These are phyloP conservation scores for Withania somnifera DNA, from an alignment of 305 asterid species.

Conservation along the genomic window DNA sequence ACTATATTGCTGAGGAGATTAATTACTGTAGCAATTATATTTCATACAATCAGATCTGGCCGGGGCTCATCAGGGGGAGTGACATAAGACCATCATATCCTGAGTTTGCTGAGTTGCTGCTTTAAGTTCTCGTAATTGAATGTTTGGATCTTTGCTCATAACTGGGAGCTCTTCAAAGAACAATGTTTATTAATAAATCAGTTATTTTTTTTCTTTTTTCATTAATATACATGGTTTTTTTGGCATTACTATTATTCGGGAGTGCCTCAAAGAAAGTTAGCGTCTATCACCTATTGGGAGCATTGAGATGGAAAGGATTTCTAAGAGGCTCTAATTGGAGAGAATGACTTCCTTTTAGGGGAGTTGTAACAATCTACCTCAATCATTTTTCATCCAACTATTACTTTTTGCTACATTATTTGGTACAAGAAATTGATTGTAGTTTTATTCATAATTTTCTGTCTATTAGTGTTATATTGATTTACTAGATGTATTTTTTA, in stretches of 20 bases:
- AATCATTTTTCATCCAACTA: background rate
- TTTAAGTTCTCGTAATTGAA: background rate
- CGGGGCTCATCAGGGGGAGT: background rate
- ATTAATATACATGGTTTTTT: background rate
- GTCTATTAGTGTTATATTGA: background rate
- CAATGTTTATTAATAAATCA: background rate
- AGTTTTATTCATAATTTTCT: background rate
- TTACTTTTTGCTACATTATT: background rate
- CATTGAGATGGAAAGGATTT: background rate
- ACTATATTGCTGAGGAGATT: constrained; percentile 12
- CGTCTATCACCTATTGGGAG: background rate
- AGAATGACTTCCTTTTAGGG: background rate
- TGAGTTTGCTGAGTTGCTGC: background rate
- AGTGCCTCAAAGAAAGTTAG: background rate
- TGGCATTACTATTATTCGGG: background rate
- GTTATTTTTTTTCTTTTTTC: background rate
- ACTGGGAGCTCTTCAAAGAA: background rate
- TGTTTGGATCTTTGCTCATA: background rate
- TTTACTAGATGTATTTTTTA: background rate
- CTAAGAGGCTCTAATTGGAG: background rate
- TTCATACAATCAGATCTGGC: background rate
- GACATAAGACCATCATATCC: background rate
- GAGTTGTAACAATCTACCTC: background rate
- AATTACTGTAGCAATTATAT: background rate
- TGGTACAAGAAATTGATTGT: background rate